Evolutionary conservation across 768 basidiomycete genomes (phyloP).

Genomic region (Gymnopilus junonius): DNA sequence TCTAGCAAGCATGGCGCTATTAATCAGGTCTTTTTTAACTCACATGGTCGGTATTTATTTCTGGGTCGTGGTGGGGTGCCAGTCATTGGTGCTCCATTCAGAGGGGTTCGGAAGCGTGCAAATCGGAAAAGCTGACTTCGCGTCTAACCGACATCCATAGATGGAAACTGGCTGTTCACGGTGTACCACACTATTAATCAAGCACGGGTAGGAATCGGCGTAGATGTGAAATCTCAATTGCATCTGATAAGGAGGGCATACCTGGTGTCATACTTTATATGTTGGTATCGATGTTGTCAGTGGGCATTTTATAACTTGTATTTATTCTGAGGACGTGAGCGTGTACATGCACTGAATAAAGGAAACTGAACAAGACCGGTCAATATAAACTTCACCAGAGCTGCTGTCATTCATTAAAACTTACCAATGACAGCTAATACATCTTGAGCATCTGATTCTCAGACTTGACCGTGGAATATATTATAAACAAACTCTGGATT

Average conservation of each 20-base stretch:
- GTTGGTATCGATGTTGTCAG: neutral
- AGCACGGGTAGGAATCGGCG: neutral
- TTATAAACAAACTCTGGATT: constrained; percentile 58
- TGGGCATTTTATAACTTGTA: neutral
- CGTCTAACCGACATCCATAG: neutral
- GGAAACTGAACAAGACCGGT: neutral
- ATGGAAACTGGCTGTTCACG: constrained; percentile 11
- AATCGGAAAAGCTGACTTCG: neutral
- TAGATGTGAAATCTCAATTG: neutral
- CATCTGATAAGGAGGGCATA: neutral
- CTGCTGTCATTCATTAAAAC: neutral
- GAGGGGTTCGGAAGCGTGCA: neutral
- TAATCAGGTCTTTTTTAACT: neutral
- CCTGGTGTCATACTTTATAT: neutral
- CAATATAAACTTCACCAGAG: too few relatives aligned
- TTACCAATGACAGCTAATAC: constrained; percentile 4
- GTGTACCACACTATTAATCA: neutral
- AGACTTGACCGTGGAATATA: constrained; percentile 60
- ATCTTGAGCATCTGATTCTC: constrained; percentile 9
- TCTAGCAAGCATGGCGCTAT: neutral
- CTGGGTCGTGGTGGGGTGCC: neutral
- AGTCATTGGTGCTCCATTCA: constrained; percentile 6
- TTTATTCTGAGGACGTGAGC: neutral
- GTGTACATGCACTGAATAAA: neutral
- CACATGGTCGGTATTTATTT: neutral